phyloP scores from a whole-genome alignment of 1,139 yeast genomes.

The Magnusiomyces tetraspermus region DNA sequence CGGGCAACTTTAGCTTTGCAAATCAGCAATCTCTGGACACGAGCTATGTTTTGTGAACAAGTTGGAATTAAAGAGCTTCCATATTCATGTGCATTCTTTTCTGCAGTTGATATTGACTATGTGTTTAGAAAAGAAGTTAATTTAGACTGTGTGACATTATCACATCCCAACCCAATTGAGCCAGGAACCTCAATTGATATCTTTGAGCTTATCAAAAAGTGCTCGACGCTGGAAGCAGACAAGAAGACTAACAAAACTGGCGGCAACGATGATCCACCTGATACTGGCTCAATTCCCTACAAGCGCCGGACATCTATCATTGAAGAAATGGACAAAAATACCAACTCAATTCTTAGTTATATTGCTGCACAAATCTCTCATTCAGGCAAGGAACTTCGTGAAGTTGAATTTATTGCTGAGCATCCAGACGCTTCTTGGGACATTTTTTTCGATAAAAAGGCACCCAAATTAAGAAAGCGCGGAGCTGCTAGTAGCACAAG shows the following conservation, averaged over 20 bases:
- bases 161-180: slow-evolving; percentile 61
- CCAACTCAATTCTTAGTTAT: background rate
- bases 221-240: slow-evolving; percentile 17
- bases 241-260: background rate
- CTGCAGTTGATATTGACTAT: slow-evolving; percentile 84
- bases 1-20: slow-evolving; percentile 77
- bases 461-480: background rate
- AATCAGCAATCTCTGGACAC: slow-evolving; percentile 86
- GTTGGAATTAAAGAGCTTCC: slow-evolving; percentile 85
- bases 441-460: background rate
- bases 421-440: background rate
- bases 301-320: background rate
- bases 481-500: background rate
- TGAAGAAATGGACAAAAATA: slow-evolving; percentile 2
- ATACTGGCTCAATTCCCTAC: background rate
- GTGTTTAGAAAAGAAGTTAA: slow-evolving; percentile 84
- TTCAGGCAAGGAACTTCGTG: slow-evolving; percentile 3
- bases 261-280: background rate
- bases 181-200: slow-evolving; percentile 76
- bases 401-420: slow-evolving; percentile 1
- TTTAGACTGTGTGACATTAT: slow-evolving; percentile 83
- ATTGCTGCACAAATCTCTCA: slow-evolving; percentile 8
- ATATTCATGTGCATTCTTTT: slow-evolving; percentile 90
- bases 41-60: slow-evolving; percentile 92
- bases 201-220: slow-evolving; percentile 38